A percentile compares a stretch with the other conserved stretches of the same genome.
Evolutionary conservation across 352 stramenopile species (phyloP).

Genomic region (Globisporangium solare): DNA sequence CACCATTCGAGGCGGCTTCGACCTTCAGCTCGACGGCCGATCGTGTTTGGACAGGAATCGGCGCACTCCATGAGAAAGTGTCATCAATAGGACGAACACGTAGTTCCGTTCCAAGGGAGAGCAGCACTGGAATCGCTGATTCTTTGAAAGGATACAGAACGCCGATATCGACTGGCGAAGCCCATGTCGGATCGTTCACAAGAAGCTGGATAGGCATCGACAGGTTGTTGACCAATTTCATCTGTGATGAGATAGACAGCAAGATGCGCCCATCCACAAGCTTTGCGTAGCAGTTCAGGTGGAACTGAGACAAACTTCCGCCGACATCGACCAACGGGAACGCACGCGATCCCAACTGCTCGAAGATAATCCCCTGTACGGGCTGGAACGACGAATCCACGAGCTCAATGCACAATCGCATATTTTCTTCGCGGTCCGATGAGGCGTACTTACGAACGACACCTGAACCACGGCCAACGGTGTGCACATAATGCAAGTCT

Average conservation of each 20-base stretch:
- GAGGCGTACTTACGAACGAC: slow-evolving; percentile 71
- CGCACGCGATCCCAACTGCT: slow-evolving; percentile 63
- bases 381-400: slow-evolving; percentile 56
- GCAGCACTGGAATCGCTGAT: slow-evolving; percentile 62
- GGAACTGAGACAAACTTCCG: slow-evolving; percentile 48
- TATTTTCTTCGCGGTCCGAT: slow-evolving; percentile 44
- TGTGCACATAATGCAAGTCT: slow-evolving; percentile 68
- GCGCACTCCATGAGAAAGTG: slow-evolving; percentile 64
- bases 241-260: slow-evolving; percentile 70
- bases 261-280: slow-evolving; percentile 78
- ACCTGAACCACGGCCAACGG: slow-evolving; percentile 45
- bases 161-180: slow-evolving; percentile 64
- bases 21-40: slow-evolving; percentile 57
- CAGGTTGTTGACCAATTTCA: slow-evolving; percentile 69
- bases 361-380: slow-evolving; percentile 78
- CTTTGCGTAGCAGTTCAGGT: slow-evolving; percentile 56
- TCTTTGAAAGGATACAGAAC: slow-evolving; percentile 50
- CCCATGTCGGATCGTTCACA: slow-evolving; percentile 78
- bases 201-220: slow-evolving; percentile 70
- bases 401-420: slow-evolving; percentile 63
- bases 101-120: slow-evolving; percentile 64
- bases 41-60: slow-evolving; percentile 70
- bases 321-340: slow-evolving; percentile 55
- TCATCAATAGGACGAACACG: slow-evolving; percentile 51
- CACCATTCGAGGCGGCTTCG: slow-evolving; percentile 36